These are phyloP conservation scores for Cucurbita maxima DNA, from an alignment of 306 rosid genomes.

Conservation along the genomic window DNA sequence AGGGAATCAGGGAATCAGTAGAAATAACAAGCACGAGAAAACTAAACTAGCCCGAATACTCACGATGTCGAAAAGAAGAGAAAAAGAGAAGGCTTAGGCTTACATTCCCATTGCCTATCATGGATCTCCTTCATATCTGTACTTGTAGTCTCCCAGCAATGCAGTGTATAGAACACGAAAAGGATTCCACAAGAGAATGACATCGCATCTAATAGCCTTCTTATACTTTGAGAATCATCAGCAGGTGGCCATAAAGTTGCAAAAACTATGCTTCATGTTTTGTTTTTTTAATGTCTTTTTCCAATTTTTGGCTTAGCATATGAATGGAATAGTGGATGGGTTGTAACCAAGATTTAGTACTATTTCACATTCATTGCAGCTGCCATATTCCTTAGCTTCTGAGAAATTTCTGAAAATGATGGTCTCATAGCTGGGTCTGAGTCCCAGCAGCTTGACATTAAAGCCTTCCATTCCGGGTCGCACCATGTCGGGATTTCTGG, in stretches of 20 bases:
- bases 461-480: constrained; percentile 97
- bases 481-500: constrained; percentile 95
- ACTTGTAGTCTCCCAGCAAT: constrained; percentile 25
- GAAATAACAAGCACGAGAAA: background rate
- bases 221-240: constrained; percentile 28
- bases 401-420: constrained; percentile 88
- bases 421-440: constrained; percentile 74
- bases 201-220: constrained; percentile 29
- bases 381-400: constrained; percentile 94
- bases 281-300: constrained; percentile 11
- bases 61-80: background rate
- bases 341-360: constrained; percentile 15
- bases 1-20: background rate
- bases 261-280: constrained; percentile 24
- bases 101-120: background rate
- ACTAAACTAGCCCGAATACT: background rate
- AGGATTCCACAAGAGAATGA: constrained; percentile 22
- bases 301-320: constrained; percentile 24
- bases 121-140: constrained; percentile 4
- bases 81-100: background rate
- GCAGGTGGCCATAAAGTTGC: constrained; percentile 17
- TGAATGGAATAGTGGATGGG: constrained; percentile 13
- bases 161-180: constrained; percentile 24
- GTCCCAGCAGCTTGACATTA: constrained; percentile 95
- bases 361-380: constrained; percentile 84